A percentile compares a stretch with the other conserved stretches of the same genome.
These are phyloP conservation scores for Plasmodium vinckei DNA, from an alignment of 169 alveolate genomes.

Conservation along the genomic window DNA sequence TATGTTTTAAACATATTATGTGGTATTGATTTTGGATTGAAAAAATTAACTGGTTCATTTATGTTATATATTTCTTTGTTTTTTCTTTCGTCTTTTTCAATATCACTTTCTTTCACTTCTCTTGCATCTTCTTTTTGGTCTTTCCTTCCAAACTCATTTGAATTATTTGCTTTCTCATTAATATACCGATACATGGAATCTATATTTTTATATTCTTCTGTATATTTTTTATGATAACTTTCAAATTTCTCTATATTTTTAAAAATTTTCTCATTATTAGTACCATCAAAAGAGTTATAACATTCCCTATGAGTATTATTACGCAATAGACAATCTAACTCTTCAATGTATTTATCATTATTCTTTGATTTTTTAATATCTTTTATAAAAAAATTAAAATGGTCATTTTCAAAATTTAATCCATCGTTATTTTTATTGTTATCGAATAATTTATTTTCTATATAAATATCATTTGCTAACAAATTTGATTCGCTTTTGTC, in stretches of 20 bases:
- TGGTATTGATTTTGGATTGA: not conserved
- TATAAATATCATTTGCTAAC: not conserved
- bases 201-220: constrained; percentile 37
- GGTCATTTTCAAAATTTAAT: not conserved
- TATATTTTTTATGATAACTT: constrained; percentile 26
- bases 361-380: constrained; percentile 6
- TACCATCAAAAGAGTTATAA: not conserved
- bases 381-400: constrained; percentile 5
- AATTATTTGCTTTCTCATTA: not conserved
- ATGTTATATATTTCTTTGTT: not conserved
- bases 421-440: constrained; percentile 15
- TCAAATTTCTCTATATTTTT: constrained; percentile 4
- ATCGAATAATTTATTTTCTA: not conserved
- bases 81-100: constrained; percentile 5
- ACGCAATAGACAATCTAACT: constrained; percentile 21
- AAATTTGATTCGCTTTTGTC: not conserved
- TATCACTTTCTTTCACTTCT: not conserved
- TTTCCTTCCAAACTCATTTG: constrained; percentile 1
- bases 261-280: not conserved
- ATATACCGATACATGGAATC: constrained; percentile 4
- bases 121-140: not conserved
- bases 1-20: not conserved
- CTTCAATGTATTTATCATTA: constrained; percentile 49
- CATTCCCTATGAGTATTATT: not conserved
- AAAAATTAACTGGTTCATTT: not conserved